Conservation (phyloP, 2,329 filamentous ascomycete species). For the Xylaria hypoxylon region DNA sequence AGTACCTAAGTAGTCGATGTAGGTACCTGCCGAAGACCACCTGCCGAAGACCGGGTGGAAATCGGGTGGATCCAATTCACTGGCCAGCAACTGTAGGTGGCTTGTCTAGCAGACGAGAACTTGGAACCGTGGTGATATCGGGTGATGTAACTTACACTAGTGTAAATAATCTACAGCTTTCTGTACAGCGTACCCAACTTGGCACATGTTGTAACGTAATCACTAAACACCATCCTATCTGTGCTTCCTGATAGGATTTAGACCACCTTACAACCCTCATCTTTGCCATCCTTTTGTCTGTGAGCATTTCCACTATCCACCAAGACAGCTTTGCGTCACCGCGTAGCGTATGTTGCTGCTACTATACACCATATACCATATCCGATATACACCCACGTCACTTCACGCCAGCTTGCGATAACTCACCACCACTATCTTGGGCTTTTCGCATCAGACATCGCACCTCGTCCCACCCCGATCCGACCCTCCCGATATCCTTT, state of each 20-base stretch:
- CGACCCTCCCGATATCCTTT: slow-evolving; percentile 10
- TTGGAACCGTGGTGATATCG: background rate
- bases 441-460: slow-evolving; percentile 8
- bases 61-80: background rate
- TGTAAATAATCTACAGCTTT: background rate
- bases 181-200: slow-evolving; percentile 17
- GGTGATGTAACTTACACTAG: slow-evolving; percentile 26
- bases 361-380: too few relatives aligned
- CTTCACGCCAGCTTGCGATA: slow-evolving; percentile 34
- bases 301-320: slow-evolving; percentile 5
- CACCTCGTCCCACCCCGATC: background rate
- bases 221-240: slow-evolving; percentile 42
- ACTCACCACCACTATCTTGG: slow-evolving; percentile 11
- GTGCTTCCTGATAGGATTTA: slow-evolving; percentile 32
- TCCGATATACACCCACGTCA: slow-evolving; percentile 2
- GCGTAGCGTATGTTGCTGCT: slow-evolving; percentile 6
- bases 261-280: slow-evolving; percentile 21
- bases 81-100: slow-evolving; percentile 17
- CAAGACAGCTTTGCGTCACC: background rate
- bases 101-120: background rate
- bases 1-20: background rate
- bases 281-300: slow-evolving; percentile 5
- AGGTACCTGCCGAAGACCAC: slow-evolving; percentile 9
- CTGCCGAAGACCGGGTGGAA: slow-evolving; percentile 3
- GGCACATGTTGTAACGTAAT: slow-evolving; percentile 40